These are phyloP conservation scores for Coriolopsis trogii DNA, from an alignment of 1,284 basidiomycete genomes.

Conservation along the genomic window DNA sequence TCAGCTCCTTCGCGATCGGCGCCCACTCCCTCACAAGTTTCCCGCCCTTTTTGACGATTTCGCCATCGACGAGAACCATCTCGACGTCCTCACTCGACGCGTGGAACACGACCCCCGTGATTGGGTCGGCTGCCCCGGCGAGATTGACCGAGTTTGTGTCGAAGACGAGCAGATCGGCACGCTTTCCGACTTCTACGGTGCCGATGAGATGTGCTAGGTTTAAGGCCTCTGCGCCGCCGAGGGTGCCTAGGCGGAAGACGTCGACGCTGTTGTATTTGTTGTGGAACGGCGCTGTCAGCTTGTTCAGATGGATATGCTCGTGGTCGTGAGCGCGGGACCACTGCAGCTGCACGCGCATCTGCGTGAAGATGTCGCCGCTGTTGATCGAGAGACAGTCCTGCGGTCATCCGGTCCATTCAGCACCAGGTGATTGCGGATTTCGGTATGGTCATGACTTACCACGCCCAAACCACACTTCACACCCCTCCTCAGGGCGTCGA, in stretches of 20 bases:
- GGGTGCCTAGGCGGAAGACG: constrained; percentile 37
- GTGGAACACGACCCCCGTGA: constrained; percentile 36
- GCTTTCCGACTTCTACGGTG: constrained; percentile 38
- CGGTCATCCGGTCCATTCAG: not conserved
- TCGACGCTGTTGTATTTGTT: constrained; percentile 33
- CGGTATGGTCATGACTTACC: constrained; percentile 21
- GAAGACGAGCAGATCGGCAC: constrained; percentile 37
- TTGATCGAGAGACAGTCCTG: constrained; percentile 35
- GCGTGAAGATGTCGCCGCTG: constrained; percentile 38
- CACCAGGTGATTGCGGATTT: no score
- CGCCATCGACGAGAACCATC: constrained; percentile 37
- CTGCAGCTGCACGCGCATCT: constrained; percentile 37
- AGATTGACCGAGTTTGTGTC: constrained; percentile 36
- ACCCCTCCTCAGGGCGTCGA: constrained; percentile 35
- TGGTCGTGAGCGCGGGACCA: constrained; percentile 34
- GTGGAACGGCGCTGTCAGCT: constrained; percentile 24
- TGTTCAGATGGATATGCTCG: constrained; percentile 25
- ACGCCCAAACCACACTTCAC: constrained; percentile 37
- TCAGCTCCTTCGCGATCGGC: constrained; percentile 43
- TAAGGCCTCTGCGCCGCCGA: constrained; percentile 37
- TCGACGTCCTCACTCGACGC: constrained; percentile 37
- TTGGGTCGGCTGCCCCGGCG: constrained; percentile 32
- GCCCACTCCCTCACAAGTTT: constrained; percentile 34
- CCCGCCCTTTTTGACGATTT: constrained; percentile 34
- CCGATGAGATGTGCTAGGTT: constrained; percentile 33